phyloP scores from a whole-genome alignment of 2,329 filamentous ascomycete genomes.

The Boeremia lycopersici region DNA sequence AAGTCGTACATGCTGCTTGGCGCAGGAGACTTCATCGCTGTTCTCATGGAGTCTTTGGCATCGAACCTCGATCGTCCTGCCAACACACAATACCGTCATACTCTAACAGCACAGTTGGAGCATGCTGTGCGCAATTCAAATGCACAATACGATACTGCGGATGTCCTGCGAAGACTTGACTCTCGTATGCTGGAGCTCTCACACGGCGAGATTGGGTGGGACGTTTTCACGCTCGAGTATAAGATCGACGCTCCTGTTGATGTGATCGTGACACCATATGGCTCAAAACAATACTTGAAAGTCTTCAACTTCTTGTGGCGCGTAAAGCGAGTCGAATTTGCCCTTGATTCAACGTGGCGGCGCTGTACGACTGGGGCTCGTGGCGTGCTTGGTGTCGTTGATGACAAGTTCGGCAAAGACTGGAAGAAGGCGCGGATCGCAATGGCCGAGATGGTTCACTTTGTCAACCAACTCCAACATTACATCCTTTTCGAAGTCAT shows the following conservation, averaged over 20 bases:
- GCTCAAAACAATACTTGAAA: constrained; percentile 94
- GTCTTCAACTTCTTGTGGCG: constrained; percentile 99
- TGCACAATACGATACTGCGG: constrained; percentile 90
- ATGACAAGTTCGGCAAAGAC: constrained; percentile 73
- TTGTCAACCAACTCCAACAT: constrained; percentile 95
- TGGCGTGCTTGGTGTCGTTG: constrained; percentile 81
- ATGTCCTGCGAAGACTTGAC: constrained; percentile 88
- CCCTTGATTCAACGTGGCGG: constrained; percentile 86
- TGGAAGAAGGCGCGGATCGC: constrained; percentile 91
- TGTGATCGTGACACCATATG: constrained; percentile 95
- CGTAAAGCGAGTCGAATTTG: constrained; percentile 97
- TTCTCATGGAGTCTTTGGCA: constrained; percentile 95
- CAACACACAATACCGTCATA: constrained; percentile 96
- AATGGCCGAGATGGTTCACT: constrained; percentile 98
- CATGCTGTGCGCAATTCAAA: constrained; percentile 97
- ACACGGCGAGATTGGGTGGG: constrained; percentile 97
- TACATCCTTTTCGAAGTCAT: constrained; percentile 99
- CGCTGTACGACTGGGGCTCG: constrained; percentile 94
- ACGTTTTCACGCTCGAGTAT: constrained; percentile 98
- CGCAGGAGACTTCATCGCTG: constrained; percentile 94
- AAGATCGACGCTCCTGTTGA: constrained; percentile 97
- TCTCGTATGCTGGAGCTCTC: constrained; percentile 98
- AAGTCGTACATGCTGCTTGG: constrained; percentile 95
- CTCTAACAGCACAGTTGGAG: constrained; percentile 94
- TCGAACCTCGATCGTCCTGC: constrained; percentile 92